Base-by-base conservation (phyloP, 768 basidiomycete species). In the Cyclocybe cylindracea region DNA sequence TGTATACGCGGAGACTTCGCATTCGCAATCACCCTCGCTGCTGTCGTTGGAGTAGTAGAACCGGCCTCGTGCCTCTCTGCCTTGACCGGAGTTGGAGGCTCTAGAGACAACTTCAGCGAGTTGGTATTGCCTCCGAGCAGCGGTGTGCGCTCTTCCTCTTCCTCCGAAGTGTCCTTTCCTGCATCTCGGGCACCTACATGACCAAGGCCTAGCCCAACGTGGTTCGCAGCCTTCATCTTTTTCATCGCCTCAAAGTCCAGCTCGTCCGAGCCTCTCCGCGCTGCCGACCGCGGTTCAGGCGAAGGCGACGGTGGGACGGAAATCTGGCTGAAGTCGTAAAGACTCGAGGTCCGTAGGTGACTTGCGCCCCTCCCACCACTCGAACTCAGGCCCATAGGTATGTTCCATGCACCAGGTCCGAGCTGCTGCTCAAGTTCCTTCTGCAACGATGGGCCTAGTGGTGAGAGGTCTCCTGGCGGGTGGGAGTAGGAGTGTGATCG, bases 381-480 rank as follows among this genome's bases (percentile, higher is more conserved):
- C 24, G 24, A 24, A 24, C 4, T 24, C 24, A 24, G 24, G 5
- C 24, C 5, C 24, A 24, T 24, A 24, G 24, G 24, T 5, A 24
- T 24, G 24, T 24, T 24, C 24, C 65, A 58, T 67, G 76, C 79
- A 53, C 76, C 76, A 11, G 76, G 74, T 4, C 73, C 74, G 14
- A 79, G 74, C 59, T 82, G 78, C 50, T 70, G 75, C 29, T 79
- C 84, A 1, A 91, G 73, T 65, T 89, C 85, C 46, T 75, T 77
- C 49, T 80, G 79, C 1, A 87, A 73, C 2, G 82, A 75, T 13
- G 62, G 68, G 14, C 61, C 42, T 13, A 61, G 48, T 33, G 61
- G 56, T 29, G 60, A 60, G 43, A 66, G 54, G 38, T 63, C 24
- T 24, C 4, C 24, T 24, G 24, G 24, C 24, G 24, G 1, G 24